Evolutionary conservation across 176 grass and related monocot species (phyloP), one percentile per base, ranked within the genome.

Genomic region (Phragmites australis): DNA sequence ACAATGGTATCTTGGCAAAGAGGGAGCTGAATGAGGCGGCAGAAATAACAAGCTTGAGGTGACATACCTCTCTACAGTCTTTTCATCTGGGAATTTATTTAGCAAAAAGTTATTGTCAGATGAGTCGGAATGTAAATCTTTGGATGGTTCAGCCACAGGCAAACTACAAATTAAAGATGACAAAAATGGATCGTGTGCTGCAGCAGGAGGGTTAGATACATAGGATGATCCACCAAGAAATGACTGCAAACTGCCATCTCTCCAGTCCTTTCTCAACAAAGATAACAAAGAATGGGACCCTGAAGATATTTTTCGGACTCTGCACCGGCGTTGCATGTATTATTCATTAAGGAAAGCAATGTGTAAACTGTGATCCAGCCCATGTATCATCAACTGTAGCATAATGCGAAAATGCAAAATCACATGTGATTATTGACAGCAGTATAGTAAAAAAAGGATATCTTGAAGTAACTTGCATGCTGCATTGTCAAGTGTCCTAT

Each of bases 111-210:
- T 89, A 71, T 88, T 84, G 76, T 78, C 82, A 83, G 83, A 85
- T 80, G 91, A 77, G 72, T 92, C 85, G 31, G 87, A 77, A 86
- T 89, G 88, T 86, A 83, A 79, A 65, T 88, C 85, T 92, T 92
- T 97, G 42, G 80, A 86, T 60, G 68, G 80, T 76, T 94, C 94
- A 59, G 76, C 89, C 65, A 90, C 62, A 84, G 91, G 87, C 30
- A 94, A 88, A 90, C 71, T 94, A 86, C 83, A 92, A 89, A 97
- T 85, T 82, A 97, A 87, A 71, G 94, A 97, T 72, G 89, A 90
- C 52, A 97, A 84, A 88, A 97, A 97, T 65, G 91, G 91, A 87
- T 94, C 94, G 68, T 91, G 79, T 69, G 91, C 89, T 27, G 92
- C 82, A 52, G 83, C 79, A 5, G 79, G 82, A 87, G 89, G 56